phyloP scores from a whole-genome alignment of 257 asterid genomes.

The Fraxinus quadrangulata region DNA sequence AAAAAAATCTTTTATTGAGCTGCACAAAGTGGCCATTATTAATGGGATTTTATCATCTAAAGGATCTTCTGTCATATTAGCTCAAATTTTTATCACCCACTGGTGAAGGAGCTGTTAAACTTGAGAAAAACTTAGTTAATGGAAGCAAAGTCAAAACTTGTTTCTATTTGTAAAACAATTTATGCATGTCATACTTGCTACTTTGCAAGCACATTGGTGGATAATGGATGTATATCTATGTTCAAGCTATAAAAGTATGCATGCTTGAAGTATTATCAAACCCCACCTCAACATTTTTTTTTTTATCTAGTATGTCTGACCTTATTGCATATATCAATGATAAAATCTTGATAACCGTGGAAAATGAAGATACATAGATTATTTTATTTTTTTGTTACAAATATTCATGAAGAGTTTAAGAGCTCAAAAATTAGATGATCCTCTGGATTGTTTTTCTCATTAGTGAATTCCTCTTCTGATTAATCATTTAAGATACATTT shows the following conservation, averaged over 20 bases:
- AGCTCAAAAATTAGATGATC: neutral
- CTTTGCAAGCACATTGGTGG: neutral
- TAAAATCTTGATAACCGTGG: neutral
- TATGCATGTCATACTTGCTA: neutral
- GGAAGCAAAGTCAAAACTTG: neutral
- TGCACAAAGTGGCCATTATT: neutral
- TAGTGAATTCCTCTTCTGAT: neutral
- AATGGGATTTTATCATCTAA: neutral
- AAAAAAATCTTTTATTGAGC: neutral
- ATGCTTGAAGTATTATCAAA: neutral
- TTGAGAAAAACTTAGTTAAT: neutral
- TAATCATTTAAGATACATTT: neutral
- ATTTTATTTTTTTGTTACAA: neutral
- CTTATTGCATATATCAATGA: constrained; percentile 4
- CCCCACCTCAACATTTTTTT: neutral
- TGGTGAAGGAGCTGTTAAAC: neutral
- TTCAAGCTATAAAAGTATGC: neutral
- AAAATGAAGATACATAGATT: neutral
- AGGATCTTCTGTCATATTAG: neutral
- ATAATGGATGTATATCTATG: neutral
- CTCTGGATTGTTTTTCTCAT: neutral
- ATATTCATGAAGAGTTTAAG: neutral
- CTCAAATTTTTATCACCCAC: neutral
- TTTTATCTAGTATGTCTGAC: neutral
- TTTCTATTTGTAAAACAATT: neutral